These are phyloP conservation scores for Canavalia ensiformis DNA, from an alignment of 306 rosid species.

Conservation along the genomic window DNA sequence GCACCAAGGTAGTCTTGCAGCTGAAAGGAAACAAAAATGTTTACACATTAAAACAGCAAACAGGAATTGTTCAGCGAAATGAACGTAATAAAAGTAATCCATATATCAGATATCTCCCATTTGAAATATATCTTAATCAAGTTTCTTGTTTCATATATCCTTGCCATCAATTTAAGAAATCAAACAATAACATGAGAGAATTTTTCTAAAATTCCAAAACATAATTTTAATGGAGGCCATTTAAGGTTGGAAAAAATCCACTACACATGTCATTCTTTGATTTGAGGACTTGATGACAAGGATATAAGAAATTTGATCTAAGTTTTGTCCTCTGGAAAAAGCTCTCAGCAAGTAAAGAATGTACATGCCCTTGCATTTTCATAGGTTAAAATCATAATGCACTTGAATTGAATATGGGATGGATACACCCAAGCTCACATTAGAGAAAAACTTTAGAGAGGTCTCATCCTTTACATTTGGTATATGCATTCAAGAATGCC, in stretches of 20 bases:
- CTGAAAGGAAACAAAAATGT: constrained; percentile 59
- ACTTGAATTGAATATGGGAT: not conserved
- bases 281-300: not conserved
- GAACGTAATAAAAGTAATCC: constrained; percentile 37
- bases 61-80: constrained; percentile 37
- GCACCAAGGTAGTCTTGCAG: constrained; percentile 69
- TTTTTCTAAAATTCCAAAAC: not conserved
- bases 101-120: constrained; percentile 20
- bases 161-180: not conserved
- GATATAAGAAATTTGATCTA: not conserved
- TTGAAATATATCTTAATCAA: not conserved
- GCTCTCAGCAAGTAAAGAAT: not conserved
- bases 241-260: not conserved
- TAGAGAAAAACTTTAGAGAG: not conserved
- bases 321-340: not conserved
- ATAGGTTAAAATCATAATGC: not conserved
- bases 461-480: not conserved
- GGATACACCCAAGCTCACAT: not conserved
- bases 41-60: constrained; percentile 36
- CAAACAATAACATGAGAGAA: not conserved
- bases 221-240: not conserved
- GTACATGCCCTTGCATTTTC: not conserved
- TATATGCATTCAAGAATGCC: constrained; percentile 15
- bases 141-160: not conserved
- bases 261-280: not conserved